Evolutionary conservation across 176 grass and related monocot genomes (phyloP).

Genomic region (Aegilops longissima): DNA sequence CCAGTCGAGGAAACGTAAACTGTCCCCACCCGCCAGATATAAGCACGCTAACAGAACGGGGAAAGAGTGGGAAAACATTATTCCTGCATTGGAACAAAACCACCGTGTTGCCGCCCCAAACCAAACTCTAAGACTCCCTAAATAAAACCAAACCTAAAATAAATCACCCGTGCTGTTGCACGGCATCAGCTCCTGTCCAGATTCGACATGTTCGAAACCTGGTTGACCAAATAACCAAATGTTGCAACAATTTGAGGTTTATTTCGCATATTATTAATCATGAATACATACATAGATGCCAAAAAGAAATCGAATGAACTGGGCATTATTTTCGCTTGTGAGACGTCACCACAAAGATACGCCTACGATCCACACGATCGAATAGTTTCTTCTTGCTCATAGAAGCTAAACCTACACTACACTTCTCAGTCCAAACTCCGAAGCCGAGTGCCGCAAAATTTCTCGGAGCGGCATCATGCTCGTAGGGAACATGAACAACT

Average conservation of each 20-base stretch:
- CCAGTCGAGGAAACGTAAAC: too few relatives aligned
- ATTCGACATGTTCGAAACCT: not conserved
- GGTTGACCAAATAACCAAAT: not conserved
- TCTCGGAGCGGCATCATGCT: not conserved
- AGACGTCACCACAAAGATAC: not conserved
- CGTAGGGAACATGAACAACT: not conserved
- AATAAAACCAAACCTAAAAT: too few relatives aligned
- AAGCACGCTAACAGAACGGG: too few relatives aligned
- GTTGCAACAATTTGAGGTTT: not conserved
- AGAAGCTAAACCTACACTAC: not conserved
- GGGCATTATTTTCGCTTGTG: not conserved
- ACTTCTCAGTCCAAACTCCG: not conserved
- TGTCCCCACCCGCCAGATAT: too few relatives aligned
- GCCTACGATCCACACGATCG: not conserved
- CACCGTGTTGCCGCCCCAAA: too few relatives aligned
- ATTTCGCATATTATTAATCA: not conserved
- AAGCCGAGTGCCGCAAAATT: not conserved
- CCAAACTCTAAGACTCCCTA: too few relatives aligned
- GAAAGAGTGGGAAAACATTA: too few relatives aligned
- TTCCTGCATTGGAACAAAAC: too few relatives aligned
- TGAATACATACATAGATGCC: not conserved
- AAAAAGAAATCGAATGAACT: not conserved
- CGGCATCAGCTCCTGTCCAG: too few relatives aligned
- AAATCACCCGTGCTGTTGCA: too few relatives aligned
- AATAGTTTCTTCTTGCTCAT: not conserved